phyloP scores from a whole-genome alignment of 306 rosid species.

The Prunus salicina region DNA sequence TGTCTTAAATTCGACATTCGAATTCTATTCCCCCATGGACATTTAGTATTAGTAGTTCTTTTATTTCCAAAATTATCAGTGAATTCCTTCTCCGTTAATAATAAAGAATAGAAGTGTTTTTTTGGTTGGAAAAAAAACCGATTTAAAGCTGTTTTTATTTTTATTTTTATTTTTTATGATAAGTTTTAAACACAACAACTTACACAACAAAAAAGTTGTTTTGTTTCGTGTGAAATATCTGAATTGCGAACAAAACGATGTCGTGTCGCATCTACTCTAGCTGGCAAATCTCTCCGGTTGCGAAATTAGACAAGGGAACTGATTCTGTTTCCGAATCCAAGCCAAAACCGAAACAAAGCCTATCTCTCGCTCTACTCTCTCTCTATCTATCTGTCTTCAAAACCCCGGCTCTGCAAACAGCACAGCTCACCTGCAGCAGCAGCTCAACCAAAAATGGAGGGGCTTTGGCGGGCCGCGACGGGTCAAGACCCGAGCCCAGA shows the following conservation, averaged over 20 bases:
- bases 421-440: not conserved
- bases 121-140: no score
- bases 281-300: not conserved
- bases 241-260: not conserved
- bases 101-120: no score
- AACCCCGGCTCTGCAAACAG: not conserved
- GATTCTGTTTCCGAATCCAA: not conserved
- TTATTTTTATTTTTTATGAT: no score
- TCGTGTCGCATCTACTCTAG: not conserved
- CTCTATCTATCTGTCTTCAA: not conserved
- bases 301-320: not conserved
- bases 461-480: conserved; percentile 69
- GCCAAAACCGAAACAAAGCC: not conserved
- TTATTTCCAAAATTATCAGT: no score
- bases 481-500: conserved; percentile 70
- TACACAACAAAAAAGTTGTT: no score
- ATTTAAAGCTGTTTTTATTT: no score
- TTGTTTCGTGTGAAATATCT: no score
- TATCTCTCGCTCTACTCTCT: not conserved
- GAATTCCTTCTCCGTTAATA: no score
- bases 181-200: no score
- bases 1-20: no score
- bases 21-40: no score
- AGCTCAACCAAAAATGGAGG: conserved; percentile 36
- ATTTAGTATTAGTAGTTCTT: no score